Evolutionary conservation across 768 basidiomycete species (phyloP), one percentile per base, ranked within the genome.

Genomic region (Russula olivacea): DNA sequence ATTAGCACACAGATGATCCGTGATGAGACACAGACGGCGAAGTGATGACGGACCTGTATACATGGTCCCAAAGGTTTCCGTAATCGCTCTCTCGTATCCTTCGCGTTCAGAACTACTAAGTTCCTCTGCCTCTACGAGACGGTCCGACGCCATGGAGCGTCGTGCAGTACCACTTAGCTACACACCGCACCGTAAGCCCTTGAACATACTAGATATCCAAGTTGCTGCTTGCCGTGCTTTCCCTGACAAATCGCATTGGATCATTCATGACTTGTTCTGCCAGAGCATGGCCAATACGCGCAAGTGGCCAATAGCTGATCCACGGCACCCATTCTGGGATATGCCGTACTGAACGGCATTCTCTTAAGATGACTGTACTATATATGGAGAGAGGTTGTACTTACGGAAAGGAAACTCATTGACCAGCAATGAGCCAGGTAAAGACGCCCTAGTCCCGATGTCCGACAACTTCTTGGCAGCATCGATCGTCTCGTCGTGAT

Each of bases 331-430:
- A 52, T 43, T 58, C 56, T 10, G 61, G 61, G 30, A 59, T 52
- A 32, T 59, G 36, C 1, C 52, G 40, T 11, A 63, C 57, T 63
- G n/a, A 21, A 6, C 3, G 2, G 2, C 17, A 7, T 23, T 15
- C n/a, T 19, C 7, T n/a, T 32, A 32, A n/a, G 45, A 4, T 1
- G 0, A 7, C 6, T 21, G 8, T 14, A 47, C 30, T 30, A 30
- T 21, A 32, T 6, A 25, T 25, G 12, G 30, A 10, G 19, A 43
- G 2, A n/a, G 19, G 43, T 10, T n/a, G 1, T 9, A 61, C 62
- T 14, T 28, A 64, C 62, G 17, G 45, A 64, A 59, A 23, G 58
- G 62, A 7, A 64, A 19, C 11, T 54, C 57, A 23, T 64, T 64
- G 12, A 61, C 54, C 21, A 64, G 25, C 19, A 51, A 41, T 4